Conservation (phyloP, 495 filamentous ascomycete genomes). For the Xylaria longipes region DNA sequence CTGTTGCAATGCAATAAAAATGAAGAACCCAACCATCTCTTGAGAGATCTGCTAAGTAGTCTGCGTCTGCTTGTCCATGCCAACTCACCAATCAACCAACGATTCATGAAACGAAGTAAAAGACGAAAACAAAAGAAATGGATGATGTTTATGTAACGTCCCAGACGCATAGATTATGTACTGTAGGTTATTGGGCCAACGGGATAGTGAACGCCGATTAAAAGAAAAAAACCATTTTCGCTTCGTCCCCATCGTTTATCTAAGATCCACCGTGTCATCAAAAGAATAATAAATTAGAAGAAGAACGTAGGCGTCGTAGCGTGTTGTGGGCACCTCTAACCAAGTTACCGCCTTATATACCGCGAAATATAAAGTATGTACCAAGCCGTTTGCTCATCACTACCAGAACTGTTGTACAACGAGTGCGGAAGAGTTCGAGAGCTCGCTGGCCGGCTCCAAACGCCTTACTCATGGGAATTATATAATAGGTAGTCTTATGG, state of each 20-base stretch:
- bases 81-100: constrained; percentile 13
- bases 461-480: constrained; percentile 24
- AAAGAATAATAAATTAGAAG: constrained; percentile 21
- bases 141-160: constrained; percentile 26
- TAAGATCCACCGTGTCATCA: constrained; percentile 26
- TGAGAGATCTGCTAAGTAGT: constrained; percentile 15
- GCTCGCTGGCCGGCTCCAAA: constrained; percentile 7
- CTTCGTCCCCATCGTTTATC: constrained; percentile 22
- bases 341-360: constrained; percentile 33
- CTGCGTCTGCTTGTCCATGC: constrained; percentile 14
- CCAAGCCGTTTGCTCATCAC: constrained; percentile 22
- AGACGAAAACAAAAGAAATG: constrained; percentile 12
- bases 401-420: constrained; percentile 22
- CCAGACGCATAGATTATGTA: constrained; percentile 25
- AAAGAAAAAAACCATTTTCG: constrained; percentile 20
- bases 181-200: constrained; percentile 22
- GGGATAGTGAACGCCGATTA: constrained; percentile 23
- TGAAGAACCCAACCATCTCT: constrained; percentile 13
- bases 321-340: constrained; percentile 43
- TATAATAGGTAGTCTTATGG: constrained; percentile 7
- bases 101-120: constrained; percentile 13
- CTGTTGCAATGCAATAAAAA: constrained; percentile 21
- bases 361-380: constrained; percentile 23
- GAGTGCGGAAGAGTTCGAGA: constrained; percentile 8
- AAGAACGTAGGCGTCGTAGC: constrained; percentile 34